These are phyloP conservation scores for Fusarium verrucosum DNA, from an alignment of 2,329 filamentous ascomycete genomes.

Conservation along the genomic window DNA sequence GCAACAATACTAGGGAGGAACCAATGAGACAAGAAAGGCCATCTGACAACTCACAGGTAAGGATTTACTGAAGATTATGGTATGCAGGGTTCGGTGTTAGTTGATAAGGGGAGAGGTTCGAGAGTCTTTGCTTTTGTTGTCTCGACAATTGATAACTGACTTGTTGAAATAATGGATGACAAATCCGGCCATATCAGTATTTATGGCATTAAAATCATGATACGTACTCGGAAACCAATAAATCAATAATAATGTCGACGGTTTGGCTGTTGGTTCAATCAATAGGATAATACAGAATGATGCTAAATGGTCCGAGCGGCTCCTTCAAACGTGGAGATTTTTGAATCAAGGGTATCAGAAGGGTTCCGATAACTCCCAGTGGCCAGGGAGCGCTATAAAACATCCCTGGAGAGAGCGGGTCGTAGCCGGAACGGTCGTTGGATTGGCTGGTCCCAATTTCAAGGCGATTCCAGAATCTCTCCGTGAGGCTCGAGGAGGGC, in stretches of 20 bases:
- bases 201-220: neutral
- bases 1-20: neutral
- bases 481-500: neutral
- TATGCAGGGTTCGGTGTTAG: too few relatives aligned
- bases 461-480: constrained; percentile 26
- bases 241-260: neutral
- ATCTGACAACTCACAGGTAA: constrained; percentile 3
- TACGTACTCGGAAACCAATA: neutral
- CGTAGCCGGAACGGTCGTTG: constrained; percentile 24
- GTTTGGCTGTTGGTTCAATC: neutral
- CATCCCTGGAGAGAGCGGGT: constrained; percentile 14
- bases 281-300: neutral
- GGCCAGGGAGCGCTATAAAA: constrained; percentile 4
- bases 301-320: too few relatives aligned
- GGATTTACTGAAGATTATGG: neutral
- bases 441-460: constrained; percentile 10
- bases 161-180: neutral
- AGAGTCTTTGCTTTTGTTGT: constrained; percentile 21
- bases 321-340: constrained; percentile 14
- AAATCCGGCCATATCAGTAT: neutral
- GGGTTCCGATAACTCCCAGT: constrained; percentile 17
- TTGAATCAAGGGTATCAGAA: constrained; percentile 5
- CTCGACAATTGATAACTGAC: constrained; percentile 3
- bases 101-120: too few relatives aligned
- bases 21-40: constrained; percentile 8